A percentile compares a stretch with the other conserved stretches of the same genome.
These are phyloP conservation scores for Rhododendron molle DNA, from an alignment of 148 eudicot species.

Conservation along the genomic window DNA sequence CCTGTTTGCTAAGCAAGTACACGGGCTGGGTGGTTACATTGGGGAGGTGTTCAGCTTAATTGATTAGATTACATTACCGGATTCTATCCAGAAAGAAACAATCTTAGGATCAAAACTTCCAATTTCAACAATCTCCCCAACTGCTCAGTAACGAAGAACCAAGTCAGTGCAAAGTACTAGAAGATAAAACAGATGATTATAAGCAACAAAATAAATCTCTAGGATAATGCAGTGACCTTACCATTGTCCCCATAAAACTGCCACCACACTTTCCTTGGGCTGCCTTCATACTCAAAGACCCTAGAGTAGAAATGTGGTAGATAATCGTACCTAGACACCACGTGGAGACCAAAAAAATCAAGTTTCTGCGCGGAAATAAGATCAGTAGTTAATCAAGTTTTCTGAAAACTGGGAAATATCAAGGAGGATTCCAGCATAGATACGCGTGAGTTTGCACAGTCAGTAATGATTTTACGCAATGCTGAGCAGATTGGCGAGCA, in stretches of 20 bases:
- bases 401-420: neutral
- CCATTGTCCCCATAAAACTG: conserved; percentile 98
- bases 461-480: conserved; percentile 71
- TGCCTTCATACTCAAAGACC: conserved; percentile 95
- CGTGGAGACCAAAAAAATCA: conserved; percentile 9
- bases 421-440: conserved; percentile 30
- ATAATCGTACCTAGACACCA: conserved; percentile 68
- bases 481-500: conserved; percentile 94
- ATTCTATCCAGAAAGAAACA: conserved; percentile 96
- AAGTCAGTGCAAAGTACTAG: conserved; percentile 9
- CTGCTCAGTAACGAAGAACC: conserved; percentile 37
- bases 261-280: conserved; percentile 97
- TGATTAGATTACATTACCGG: conserved; percentile 40
- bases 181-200: neutral
- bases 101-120: conserved; percentile 96
- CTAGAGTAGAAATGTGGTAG: conserved; percentile 94
- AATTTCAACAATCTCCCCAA: conserved; percentile 87
- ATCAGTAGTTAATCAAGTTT: neutral
- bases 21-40: neutral
- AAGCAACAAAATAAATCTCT: neutral
- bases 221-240: conserved; percentile 20
- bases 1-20: neutral
- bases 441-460: conserved; percentile 71
- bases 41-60: neutral
- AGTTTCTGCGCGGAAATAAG: neutral